phyloP scores from a whole-genome alignment of 345 rosid genomes.

The Eutrema heterophyllum region DNA sequence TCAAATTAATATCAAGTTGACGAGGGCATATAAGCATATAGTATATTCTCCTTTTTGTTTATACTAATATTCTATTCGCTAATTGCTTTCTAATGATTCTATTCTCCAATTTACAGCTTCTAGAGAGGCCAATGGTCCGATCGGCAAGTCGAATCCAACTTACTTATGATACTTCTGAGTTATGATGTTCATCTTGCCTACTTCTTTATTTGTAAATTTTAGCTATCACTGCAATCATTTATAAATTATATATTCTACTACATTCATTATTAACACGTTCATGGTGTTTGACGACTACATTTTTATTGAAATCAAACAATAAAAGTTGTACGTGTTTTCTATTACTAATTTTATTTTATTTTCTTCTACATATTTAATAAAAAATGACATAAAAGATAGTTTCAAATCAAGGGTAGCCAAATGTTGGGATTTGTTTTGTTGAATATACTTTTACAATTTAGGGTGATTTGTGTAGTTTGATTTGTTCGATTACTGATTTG shows the following conservation, averaged over 20 bases:
- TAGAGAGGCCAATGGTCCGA: slow-evolving; percentile 9
- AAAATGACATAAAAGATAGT: background rate
- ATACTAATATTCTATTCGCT: slow-evolving; percentile 7
- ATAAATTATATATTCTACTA: background rate
- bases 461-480: too few relatives aligned
- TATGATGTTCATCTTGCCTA: background rate
- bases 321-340: background rate
- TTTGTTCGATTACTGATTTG: too few relatives aligned
- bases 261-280: background rate
- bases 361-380: background rate
- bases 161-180: background rate
- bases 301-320: background rate
- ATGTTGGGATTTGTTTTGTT: background rate
- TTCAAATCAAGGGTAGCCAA: background rate
- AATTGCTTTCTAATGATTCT: background rate
- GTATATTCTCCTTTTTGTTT: slow-evolving; percentile 19
- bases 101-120: slow-evolving; percentile 16
- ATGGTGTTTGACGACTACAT: background rate
- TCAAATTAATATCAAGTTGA: slow-evolving; percentile 5
- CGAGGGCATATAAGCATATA: slow-evolving; percentile 20
- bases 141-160: slow-evolving; percentile 19
- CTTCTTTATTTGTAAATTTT: background rate
- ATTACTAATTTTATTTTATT: background rate
- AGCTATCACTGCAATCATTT: background rate
- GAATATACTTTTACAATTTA: background rate